Evolutionary conservation across 2,329 filamentous ascomycete genomes (phyloP).

Genomic region (Neopestalotiopsis clavispora): DNA sequence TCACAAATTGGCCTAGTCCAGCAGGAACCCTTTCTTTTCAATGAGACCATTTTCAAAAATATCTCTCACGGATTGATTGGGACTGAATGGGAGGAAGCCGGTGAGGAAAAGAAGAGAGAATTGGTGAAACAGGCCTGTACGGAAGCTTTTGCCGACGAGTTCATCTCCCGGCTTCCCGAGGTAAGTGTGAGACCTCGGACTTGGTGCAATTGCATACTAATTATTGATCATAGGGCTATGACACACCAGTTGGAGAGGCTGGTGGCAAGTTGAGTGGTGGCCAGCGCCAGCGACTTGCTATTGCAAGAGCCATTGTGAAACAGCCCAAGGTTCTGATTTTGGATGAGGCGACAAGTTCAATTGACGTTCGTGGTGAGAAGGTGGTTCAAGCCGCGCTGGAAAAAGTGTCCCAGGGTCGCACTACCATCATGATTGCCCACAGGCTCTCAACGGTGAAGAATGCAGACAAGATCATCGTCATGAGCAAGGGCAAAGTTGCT

Average conservation of each 20-base stretch:
- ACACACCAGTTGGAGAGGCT: slow-evolving; percentile 66
- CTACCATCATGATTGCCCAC: slow-evolving; percentile 71
- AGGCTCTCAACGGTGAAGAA: slow-evolving; percentile 58
- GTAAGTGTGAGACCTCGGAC: slow-evolving; percentile 23
- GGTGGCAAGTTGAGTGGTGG: slow-evolving; percentile 72
- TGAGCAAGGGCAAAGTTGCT: slow-evolving; percentile 65
- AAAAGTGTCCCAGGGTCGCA: slow-evolving; percentile 61
- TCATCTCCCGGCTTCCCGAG: slow-evolving; percentile 57
- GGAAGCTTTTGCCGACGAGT: slow-evolving; percentile 63
- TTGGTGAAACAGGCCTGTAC: slow-evolving; percentile 58
- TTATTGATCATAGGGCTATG: slow-evolving; percentile 50
- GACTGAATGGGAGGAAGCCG: slow-evolving; percentile 55
- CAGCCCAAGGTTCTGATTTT: slow-evolving; percentile 68
- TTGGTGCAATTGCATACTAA: slow-evolving; percentile 17
- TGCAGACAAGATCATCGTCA: slow-evolving; percentile 46
- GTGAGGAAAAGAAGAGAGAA: slow-evolving; percentile 49
- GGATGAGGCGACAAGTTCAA: slow-evolving; percentile 70
- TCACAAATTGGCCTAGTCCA: slow-evolving; percentile 68
- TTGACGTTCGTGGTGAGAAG: slow-evolving; percentile 48
- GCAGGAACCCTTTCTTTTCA: slow-evolving; percentile 72
- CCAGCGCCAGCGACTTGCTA: slow-evolving; percentile 69
- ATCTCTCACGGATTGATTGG: slow-evolving; percentile 63
- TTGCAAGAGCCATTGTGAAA: slow-evolving; percentile 68
- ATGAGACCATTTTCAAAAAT: slow-evolving; percentile 67
- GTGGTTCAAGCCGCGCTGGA: slow-evolving; percentile 62